Evolutionary conservation across 2,329 filamentous ascomycete species (phyloP).

Genomic region (Aaosphaeria arxii): DNA sequence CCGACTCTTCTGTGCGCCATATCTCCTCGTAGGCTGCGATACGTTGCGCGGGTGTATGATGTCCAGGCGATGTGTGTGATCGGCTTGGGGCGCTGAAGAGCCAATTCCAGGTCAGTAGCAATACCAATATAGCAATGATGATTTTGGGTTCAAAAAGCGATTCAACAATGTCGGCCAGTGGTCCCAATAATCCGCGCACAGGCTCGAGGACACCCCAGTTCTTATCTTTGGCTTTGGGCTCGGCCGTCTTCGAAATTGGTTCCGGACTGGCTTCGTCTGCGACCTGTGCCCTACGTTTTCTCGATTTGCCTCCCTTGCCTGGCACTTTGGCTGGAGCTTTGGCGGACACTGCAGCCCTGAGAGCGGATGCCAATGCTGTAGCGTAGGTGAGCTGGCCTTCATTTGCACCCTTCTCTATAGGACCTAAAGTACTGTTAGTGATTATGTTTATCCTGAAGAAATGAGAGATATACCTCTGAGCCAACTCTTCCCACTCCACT

Average conservation of each 20-base stretch:
- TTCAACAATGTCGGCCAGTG: conserved; percentile 65
- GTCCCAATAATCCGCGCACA: conserved; percentile 65
- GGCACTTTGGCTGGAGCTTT: conserved; percentile 53
- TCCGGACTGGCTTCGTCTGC: conserved; percentile 43
- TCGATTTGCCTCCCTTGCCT: conserved; percentile 46
- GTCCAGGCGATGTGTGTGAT: conserved; percentile 26
- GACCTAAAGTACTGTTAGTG: conserved; percentile 53
- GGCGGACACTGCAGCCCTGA: conserved; percentile 70
- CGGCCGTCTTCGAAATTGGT: conserved; percentile 30
- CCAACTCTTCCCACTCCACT: conserved; percentile 99
- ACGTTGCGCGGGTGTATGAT: conserved; percentile 57
- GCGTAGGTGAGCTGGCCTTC: conserved; percentile 85
- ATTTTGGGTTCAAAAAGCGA: conserved; percentile 75
- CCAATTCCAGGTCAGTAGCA: conserved; percentile 42
- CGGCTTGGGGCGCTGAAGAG: conserved; percentile 34
- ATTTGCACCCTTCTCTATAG: conserved; percentile 92
- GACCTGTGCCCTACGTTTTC: conserved; percentile 52
- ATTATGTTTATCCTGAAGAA: neutral
- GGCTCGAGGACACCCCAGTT: conserved; percentile 82
- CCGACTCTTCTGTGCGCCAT: conserved; percentile 83
- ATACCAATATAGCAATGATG: conserved; percentile 69
- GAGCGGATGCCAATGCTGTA: conserved; percentile 71
- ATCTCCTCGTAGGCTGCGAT: conserved; percentile 88
- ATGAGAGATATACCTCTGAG: conserved; percentile 67
- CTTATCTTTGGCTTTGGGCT: conserved; percentile 28